Evolutionary conservation across 2,329 filamentous ascomycete genomes (phyloP), one percentile per base, ranked within the genome.

Genomic region (Pseudocercospora macadamiae): DNA sequence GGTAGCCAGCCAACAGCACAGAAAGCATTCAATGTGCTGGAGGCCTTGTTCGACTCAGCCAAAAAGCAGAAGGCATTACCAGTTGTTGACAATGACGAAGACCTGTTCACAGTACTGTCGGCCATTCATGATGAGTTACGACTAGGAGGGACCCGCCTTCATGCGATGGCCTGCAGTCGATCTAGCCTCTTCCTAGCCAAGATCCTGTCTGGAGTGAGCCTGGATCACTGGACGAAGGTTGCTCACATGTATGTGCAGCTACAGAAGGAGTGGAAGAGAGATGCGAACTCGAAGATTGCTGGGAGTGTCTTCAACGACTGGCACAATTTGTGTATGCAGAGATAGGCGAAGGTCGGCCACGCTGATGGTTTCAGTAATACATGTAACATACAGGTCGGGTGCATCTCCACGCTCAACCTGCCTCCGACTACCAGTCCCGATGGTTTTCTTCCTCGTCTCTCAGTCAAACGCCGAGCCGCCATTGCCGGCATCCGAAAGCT

Each of bases 151-250:
- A 86, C 90, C 0, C 89, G 89, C 63, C 80, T 86, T 2, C 91
- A 95, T 73, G 85, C 86, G 19, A 86, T 84, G 68, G 87, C 89
- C 0, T 91, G 88, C 59, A 96, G 91, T 66, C 86, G 84, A 1
- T 86, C 88, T 0, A 89, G 87, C 68, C 75, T 92, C 52, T 81
- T 90, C 48, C 75, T 91, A 2, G 86, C 83, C 4, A 87, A 86
- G 51, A 79, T 85, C 30, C 73, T 91, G 60, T 81, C 86, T 60
- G 77, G 79, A 2, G 75, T 78, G 2, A 80, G 79, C 47, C 68
- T 64, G 36, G 65, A 54, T 0, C 71, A 76, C 56, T 80, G 75
- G 61, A 65, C 67, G 44, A 68, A 66, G 32, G 68, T 78, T 9
- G 74, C 71, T 16, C 70, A 74, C 57, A 72, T 77, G 59, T 82